These are phyloP conservation scores for Zymoseptoria tritici DNA, from an alignment of 2,329 filamentous ascomycete genomes.

Conservation along the genomic window DNA sequence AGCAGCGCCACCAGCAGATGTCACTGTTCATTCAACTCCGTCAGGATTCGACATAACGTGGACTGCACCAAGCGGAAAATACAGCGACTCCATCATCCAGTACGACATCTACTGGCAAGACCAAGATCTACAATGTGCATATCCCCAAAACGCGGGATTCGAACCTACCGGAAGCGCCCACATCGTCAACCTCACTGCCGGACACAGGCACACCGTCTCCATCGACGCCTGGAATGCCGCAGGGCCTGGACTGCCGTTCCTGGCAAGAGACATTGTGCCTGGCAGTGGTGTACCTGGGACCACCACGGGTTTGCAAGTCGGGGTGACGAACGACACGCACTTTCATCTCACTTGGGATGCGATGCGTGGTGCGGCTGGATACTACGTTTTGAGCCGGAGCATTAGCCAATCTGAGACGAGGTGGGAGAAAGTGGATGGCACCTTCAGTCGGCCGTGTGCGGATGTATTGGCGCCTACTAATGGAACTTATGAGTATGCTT, in stretches of 20 bases:
- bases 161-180: background rate
- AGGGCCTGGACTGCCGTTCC: background rate
- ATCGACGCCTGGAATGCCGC: slow-evolving; percentile 4
- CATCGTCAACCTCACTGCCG: background rate
- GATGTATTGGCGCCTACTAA: background rate
- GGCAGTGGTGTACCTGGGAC: background rate
- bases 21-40: background rate
- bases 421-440: background rate
- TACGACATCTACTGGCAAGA: slow-evolving; percentile 3
- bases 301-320: background rate
- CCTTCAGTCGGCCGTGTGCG: background rate
- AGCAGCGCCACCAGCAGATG: background rate
- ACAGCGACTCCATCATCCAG: background rate
- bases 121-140: background rate
- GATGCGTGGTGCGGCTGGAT: background rate
- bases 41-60: background rate
- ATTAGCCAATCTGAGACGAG: background rate
- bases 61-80: background rate
- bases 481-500: background rate
- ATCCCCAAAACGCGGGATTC: background rate
- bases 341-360: background rate
- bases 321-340: background rate
- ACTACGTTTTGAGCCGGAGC: background rate
- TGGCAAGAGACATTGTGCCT: background rate
- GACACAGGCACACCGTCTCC: background rate